Base-by-base conservation (phyloP, 345 rosid species). In the Populus euphratica region DNA sequence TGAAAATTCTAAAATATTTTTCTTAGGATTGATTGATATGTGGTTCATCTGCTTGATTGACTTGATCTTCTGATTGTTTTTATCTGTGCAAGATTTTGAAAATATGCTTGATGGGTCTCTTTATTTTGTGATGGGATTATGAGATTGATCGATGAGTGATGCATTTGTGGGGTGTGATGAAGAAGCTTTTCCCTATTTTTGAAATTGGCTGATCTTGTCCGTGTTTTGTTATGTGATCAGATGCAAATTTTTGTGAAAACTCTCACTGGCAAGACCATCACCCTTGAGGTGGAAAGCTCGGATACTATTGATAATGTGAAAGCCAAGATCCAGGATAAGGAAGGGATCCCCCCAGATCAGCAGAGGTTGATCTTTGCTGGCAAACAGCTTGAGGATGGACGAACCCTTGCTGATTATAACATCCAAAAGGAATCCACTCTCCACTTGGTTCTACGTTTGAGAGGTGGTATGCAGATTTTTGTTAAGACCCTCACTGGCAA, bases 211-310 rank as follows among this genome's bases (percentile, higher is more conserved):
- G 13, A 36, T 3, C 6, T 21, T 70, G 36, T 39, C 23, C 2
- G 0, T 70, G 20, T 16, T 70, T 27, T 8, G 29, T 8, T 70
- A n/a, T 23, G 62, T 68, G 27, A 39, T 10, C 33, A 41, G 54
- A 69, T 69, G 73, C 73, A 69, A 25, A 43, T 69, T 25, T 69
- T 69, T 69, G 73, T 69, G 73, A 69, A 69, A 41, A 69, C 73
- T 12, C 54, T 69, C 8, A 69, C 72, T 2, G 72, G 73, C 14
- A 69, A 44, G 33, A 43, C 59, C n/a, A 52, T 52, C 59, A 52
- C 59, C 59, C 59, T 52, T 6, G 59, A 52, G 59, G 59, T 52
- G 59, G 59, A 52, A 52, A 52, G 59, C 59, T 52, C 59, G 2
- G 59, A 52, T n/a, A 52, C 59, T 17, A 52, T 52, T n/a, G 59